Evolutionary conservation across 345 rosid genomes (phyloP).

Genomic region (Nephelium lappaceum): DNA sequence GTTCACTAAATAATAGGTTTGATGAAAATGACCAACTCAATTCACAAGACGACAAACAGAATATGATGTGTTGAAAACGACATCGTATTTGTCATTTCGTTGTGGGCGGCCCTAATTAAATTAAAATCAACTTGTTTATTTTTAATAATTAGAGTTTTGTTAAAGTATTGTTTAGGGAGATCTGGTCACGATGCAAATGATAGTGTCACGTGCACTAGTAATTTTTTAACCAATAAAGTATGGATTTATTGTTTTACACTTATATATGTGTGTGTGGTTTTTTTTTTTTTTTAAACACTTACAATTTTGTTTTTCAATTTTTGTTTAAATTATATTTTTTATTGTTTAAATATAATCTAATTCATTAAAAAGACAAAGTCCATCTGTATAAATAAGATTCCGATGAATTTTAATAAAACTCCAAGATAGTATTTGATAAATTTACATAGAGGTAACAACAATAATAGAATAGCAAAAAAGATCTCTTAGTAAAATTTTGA

Average conservation of each 20-base stretch:
- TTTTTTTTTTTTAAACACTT: too few species aligned
- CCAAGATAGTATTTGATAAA: too few species aligned
- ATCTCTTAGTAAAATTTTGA: too few species aligned
- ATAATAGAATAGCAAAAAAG: too few species aligned
- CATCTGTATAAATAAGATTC: neutral
- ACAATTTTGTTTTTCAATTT: neutral
- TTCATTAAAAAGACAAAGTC: neutral
- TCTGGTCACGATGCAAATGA: conserved; percentile 9
- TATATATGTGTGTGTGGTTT: too few species aligned
- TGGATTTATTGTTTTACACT: too few species aligned
- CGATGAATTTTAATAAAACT: neutral
- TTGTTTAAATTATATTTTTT: too few species aligned
- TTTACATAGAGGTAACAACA: too few species aligned
- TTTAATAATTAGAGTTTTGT: neutral
- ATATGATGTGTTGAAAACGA: neutral
- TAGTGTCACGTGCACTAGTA: conserved; percentile 11
- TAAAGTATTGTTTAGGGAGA: neutral
- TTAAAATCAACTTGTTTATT: conserved; percentile 4
- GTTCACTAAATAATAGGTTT: neutral
- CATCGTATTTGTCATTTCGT: neutral
- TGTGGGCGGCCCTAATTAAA: neutral
- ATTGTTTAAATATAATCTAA: too few species aligned
- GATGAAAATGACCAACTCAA: neutral
- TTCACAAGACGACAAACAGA: neutral
- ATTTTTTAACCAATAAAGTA: neutral